phyloP scores from a whole-genome alignment of 2,329 filamentous ascomycete species.

The Calonectria fujianensis region DNA sequence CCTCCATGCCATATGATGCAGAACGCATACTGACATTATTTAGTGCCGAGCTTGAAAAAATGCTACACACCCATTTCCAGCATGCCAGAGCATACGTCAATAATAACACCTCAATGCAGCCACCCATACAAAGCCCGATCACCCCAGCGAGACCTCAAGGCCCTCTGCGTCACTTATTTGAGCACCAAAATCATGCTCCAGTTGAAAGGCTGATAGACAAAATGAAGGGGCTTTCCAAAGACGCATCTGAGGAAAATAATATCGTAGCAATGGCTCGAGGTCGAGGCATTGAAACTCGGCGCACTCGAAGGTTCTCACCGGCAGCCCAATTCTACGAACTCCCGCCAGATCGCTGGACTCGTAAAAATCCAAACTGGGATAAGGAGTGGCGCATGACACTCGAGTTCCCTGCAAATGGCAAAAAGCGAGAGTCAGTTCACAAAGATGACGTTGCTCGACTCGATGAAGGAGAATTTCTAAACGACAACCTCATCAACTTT shows the following conservation, averaged over 20 bases:
- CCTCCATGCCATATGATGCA: background rate
- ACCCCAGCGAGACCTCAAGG: background rate
- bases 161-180: constrained; percentile 37
- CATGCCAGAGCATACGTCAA: constrained; percentile 1
- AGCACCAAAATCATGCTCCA: constrained; percentile 33
- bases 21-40: constrained; percentile 31
- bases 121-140: background rate
- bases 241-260: constrained; percentile 23
- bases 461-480: constrained; percentile 89
- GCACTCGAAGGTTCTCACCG: constrained; percentile 51
- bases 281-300: constrained; percentile 49
- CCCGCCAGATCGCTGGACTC: constrained; percentile 68
- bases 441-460: constrained; percentile 84
- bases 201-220: constrained; percentile 54
- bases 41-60: constrained; percentile 43
- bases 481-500: constrained; percentile 94
- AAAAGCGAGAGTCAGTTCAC: constrained; percentile 79
- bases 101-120: background rate
- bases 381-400: constrained; percentile 75
- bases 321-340: constrained; percentile 32
- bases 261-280: constrained; percentile 34
- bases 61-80: constrained; percentile 29
- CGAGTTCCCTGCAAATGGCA: constrained; percentile 75
- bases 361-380: constrained; percentile 70
- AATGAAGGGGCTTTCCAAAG: constrained; percentile 42